Evolutionary conservation across 352 stramenopile species (phyloP), one percentile per base, ranked within the genome.

Genomic region (Globisporangium lucens): DNA sequence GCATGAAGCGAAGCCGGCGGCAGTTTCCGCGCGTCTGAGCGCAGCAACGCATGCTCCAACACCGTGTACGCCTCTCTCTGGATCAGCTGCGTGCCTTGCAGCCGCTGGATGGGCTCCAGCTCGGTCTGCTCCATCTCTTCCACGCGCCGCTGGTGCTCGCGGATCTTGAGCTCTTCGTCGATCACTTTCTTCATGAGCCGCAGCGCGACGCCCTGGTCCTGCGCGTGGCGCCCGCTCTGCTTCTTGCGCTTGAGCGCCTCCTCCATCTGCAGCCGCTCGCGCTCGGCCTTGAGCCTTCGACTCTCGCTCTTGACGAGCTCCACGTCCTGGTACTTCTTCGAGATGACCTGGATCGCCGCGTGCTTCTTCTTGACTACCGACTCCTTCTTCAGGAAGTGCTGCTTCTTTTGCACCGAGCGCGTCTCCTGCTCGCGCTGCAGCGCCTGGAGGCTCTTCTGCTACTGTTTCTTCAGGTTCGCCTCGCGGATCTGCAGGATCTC

Each of bases 291-390:
- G 38, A 92, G 74, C 7, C 82, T 75, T 30, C 82, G 80, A 33
- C 80, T 85, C 67, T 92, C 84, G 20, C 49, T 79, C 65, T 92
- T 90, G n/a, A 92, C 80, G 46, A 83, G 76, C 59, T 90, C 84
- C 1, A 92, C 84, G 62, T 92, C 84, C 63, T 92, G 82, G 61
- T 85, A 90, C 43, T 89, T 89, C 61, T 86, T 88, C 4, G 84
- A 89, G 52, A 92, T 89, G 49, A 88, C 70, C 58, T 87, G 82
- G 63, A 92, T 89, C 33, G 82, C 80, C 2, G 82, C 82, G 55
- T 90, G 82, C 35, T 85, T 85, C 69, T 92, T 92, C 66, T 88
- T 87, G 65, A 92, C 81, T 17, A 90, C 77, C 1, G 82, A 90
- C 53, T 89, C 79, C 62, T 90, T 89, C 51, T 90, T 89, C 53